Evolutionary conservation across 805 yeast species (phyloP).

Genomic region (Dipodascopsis uninucleata): DNA sequence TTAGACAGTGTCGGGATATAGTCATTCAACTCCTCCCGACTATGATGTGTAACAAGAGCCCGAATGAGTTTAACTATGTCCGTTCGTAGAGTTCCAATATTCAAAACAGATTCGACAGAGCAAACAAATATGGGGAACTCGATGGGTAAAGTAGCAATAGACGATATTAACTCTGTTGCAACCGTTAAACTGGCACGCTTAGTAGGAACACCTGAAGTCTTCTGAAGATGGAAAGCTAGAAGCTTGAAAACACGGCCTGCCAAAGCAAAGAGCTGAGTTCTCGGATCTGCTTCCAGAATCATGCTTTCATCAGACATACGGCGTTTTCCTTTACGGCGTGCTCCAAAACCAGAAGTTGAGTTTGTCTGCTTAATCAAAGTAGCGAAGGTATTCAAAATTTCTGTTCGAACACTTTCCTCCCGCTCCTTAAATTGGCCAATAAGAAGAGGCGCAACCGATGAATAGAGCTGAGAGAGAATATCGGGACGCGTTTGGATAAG

Average conservation of each 20-base stretch:
- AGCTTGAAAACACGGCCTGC: slow-evolving; percentile 22
- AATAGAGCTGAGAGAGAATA: slow-evolving; percentile 34
- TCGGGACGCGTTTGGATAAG: slow-evolving; percentile 42
- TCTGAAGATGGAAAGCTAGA: slow-evolving; percentile 17
- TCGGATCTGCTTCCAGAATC: slow-evolving; percentile 17
- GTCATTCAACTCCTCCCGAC: slow-evolving; percentile 10
- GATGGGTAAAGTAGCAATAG: slow-evolving; percentile 4
- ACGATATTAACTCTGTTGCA: slow-evolving; percentile 19
- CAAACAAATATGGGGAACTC: slow-evolving; percentile 17
- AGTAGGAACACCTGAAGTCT: slow-evolving; percentile 15
- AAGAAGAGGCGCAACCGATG: slow-evolving; percentile 41
- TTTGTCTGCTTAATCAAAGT: slow-evolving; percentile 36
- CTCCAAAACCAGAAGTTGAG: slow-evolving; percentile 21
- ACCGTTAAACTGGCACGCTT: slow-evolving; percentile 22
- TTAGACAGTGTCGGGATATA: slow-evolving; percentile 29
- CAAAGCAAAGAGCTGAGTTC: slow-evolving; percentile 8
- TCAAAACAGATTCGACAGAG: slow-evolving; percentile 13
- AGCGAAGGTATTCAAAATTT: slow-evolving; percentile 46
- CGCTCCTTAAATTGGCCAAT: slow-evolving; percentile 39
- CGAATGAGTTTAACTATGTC: slow-evolving; percentile 9
- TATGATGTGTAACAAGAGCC: slow-evolving; percentile 5
- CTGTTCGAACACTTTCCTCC: slow-evolving; percentile 48
- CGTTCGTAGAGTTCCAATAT: slow-evolving; percentile 13
- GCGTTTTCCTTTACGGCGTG: slow-evolving; percentile 25
- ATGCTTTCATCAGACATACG: slow-evolving; percentile 18